These are phyloP conservation scores for Atkinsonella hypoxylon DNA, from an alignment of 2,329 filamentous ascomycete species.

Conservation along the genomic window DNA sequence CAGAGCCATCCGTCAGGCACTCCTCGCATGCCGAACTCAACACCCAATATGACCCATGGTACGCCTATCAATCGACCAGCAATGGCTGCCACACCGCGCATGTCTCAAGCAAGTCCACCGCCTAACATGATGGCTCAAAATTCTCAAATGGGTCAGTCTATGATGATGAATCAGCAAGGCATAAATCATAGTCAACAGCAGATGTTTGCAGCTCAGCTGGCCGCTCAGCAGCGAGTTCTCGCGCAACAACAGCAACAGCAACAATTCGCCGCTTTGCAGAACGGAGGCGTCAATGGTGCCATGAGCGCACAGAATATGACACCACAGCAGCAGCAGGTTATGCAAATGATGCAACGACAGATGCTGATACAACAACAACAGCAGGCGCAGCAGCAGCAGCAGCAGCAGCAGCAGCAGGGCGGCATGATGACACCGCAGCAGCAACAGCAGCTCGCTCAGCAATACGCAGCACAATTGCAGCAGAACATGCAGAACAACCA, in stretches of 20 bases:
- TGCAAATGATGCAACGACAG: conserved; percentile 27
- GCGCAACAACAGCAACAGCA: conserved; percentile 30
- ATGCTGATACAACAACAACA: conserved; percentile 28
- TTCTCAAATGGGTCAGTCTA: conserved; percentile 39
- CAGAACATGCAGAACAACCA: conserved; percentile 28
- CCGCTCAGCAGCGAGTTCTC: conserved; percentile 34
- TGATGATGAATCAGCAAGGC: conserved; percentile 40
- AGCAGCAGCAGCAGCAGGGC: conserved; percentile 20
- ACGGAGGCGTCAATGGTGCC: conserved; percentile 21
- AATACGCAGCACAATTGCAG: conserved; percentile 29
- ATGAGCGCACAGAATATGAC: conserved; percentile 26
- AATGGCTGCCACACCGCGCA: conserved; percentile 46
- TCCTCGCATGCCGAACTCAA: conserved; percentile 48
- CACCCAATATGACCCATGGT: conserved; percentile 47
- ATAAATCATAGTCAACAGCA: conserved; percentile 28
- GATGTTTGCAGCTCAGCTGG: conserved; percentile 32
- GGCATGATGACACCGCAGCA: conserved; percentile 29
- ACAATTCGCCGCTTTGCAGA: conserved; percentile 28
- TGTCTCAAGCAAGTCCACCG: conserved; percentile 50
- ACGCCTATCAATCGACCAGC: conserved; percentile 44
- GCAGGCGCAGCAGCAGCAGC: conserved; percentile 20
- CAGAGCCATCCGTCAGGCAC: conserved; percentile 54
- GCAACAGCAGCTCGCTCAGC: conserved; percentile 30
- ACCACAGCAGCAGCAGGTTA: conserved; percentile 25
- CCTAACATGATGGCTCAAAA: conserved; percentile 46